Percentiles rank a stretch among this genome's conserved stretches.
Conservation (phyloP, 1,139 yeast genomes). For the Suhomyces bribrorum region DNA sequence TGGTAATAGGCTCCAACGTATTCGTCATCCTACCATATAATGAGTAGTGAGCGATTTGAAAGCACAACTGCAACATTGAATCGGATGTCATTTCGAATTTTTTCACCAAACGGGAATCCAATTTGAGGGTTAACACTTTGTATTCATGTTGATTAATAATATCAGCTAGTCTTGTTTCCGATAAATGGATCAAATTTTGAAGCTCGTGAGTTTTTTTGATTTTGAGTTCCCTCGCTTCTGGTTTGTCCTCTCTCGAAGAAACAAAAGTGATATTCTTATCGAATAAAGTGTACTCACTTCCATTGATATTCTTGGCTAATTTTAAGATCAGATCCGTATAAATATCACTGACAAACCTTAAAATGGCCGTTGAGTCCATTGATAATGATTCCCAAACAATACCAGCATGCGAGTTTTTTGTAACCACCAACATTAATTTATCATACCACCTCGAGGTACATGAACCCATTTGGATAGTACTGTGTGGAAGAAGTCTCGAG, state of each 20-base stretch:
- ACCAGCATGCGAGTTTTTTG: slow-evolving; percentile 72
- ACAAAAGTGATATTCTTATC: slow-evolving; percentile 40
- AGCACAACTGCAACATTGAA: slow-evolving; percentile 64
- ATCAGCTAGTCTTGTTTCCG: slow-evolving; percentile 77
- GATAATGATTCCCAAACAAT: slow-evolving; percentile 73
- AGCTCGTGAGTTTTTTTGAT: slow-evolving; percentile 54
- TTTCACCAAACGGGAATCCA: slow-evolving; percentile 48
- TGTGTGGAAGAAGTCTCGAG: slow-evolving; percentile 49
- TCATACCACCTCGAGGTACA: slow-evolving; percentile 83
- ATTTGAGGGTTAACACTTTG: slow-evolving; percentile 40
- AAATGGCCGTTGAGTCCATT: slow-evolving; percentile 77
- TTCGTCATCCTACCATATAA: slow-evolving; percentile 69
- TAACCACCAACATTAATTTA: slow-evolving; percentile 67
- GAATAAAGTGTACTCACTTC: slow-evolving; percentile 68
- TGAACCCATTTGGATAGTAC: slow-evolving; percentile 69
- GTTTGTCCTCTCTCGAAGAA: slow-evolving; percentile 45
- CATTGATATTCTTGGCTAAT: slow-evolving; percentile 70
- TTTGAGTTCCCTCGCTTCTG: slow-evolving; percentile 39
- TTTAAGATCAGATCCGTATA: slow-evolving; percentile 74
- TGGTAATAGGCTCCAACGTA: slow-evolving; percentile 72
- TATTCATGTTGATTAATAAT: slow-evolving; percentile 71
- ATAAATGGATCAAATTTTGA: slow-evolving; percentile 56
- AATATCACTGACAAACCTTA: slow-evolving; percentile 71
- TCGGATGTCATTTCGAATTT: slow-evolving; percentile 61
- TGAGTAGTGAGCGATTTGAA: slow-evolving; percentile 73